Evolutionary conservation across 2,329 filamentous ascomycete species (phyloP).

Genomic region (Didymella exigua): DNA sequence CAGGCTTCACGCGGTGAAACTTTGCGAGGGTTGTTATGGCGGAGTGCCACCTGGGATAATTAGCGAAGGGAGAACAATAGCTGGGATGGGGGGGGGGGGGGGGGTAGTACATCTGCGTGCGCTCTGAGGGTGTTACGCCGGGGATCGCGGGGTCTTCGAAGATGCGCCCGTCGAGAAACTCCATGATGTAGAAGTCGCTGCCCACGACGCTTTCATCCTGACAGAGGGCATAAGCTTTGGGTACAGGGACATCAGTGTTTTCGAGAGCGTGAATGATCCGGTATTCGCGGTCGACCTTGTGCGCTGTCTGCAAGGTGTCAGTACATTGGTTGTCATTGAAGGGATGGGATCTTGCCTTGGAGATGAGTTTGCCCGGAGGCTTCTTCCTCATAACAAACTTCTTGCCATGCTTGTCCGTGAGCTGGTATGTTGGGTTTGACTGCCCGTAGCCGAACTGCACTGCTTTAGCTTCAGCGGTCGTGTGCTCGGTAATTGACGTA

Average conservation of each 20-base stretch:
- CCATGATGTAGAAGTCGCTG: conserved; percentile 97
- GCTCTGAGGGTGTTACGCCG: conserved; percentile 68
- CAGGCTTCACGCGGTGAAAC: conserved; percentile 76
- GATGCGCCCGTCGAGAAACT: conserved; percentile 90
- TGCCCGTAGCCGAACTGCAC: conserved; percentile 92
- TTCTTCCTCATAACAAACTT: conserved; percentile 96
- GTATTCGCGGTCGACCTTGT: conserved; percentile 96
- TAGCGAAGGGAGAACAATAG: neutral
- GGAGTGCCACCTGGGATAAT: conserved; percentile 70
- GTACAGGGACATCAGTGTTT: conserved; percentile 81
- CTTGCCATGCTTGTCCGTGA: conserved; percentile 71
- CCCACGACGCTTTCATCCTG: conserved; percentile 80
- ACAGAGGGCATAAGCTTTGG: conserved; percentile 82
- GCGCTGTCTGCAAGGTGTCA: conserved; percentile 70
- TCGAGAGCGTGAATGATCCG: conserved; percentile 84
- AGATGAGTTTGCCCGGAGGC: conserved; percentile 90
- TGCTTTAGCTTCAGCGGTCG: conserved; percentile 6
- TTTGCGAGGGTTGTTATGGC: conserved; percentile 83
- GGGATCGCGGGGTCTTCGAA: conserved; percentile 88
- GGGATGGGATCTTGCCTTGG: conserved; percentile 45
- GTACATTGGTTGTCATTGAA: neutral
- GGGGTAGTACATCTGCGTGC: conserved; percentile 68
- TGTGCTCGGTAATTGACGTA: conserved; percentile 46
- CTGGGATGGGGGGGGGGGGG: neutral
- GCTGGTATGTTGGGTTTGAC: conserved; percentile 94